Base-by-base conservation (phyloP, 306 rosid genomes). In the Senna tora region DNA sequence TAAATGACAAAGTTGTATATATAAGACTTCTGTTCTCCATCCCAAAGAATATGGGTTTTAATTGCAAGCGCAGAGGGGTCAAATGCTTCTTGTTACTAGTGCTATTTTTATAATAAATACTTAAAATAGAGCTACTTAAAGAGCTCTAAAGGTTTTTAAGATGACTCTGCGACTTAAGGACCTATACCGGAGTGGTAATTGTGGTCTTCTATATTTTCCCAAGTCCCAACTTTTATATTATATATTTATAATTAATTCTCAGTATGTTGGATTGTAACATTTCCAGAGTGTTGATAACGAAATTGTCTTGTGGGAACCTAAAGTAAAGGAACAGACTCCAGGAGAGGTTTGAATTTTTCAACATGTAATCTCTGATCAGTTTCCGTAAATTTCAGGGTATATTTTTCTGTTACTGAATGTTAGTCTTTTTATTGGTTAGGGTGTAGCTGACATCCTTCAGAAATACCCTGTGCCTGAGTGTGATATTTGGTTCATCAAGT, bases 401-500 rank as follows among this genome's bases (percentile, higher is more conserved):
- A 30, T 33, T 12, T 8, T 63, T 56, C 42, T 61, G 75, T 58
- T 51, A 9, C 69, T 33, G 62, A 38, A 41, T 25, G 41, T 54
- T 30, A 10, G 5, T 36, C 17, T 15, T 74, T 53, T 71, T 77
- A 34, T 42, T 74, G 20, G 77, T 67, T 69, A 94, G 99, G 97
- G 99, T 41, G 65, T 78, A 2, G 96, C 83, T 66, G 99, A 91
- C 77, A 83, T 91, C 75, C 99, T 94, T 76, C 99, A 94, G 80
- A 94, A 87, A 73, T 94, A 94, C 83, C 99, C 99, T 17, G 94
- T 85, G 78, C 97, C 99, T 0, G 99, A 85, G 55, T 94, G 99
- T 60, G 97, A 94, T 75, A 91, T 94, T 71, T 94, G 99, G 97
- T 94, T 91, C 86, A 91, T 94, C 87, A 94, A 94, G 77, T 94